These are phyloP conservation scores for Cordyceps javanica DNA, from an alignment of 2,329 filamentous ascomycete species.

Conservation along the genomic window DNA sequence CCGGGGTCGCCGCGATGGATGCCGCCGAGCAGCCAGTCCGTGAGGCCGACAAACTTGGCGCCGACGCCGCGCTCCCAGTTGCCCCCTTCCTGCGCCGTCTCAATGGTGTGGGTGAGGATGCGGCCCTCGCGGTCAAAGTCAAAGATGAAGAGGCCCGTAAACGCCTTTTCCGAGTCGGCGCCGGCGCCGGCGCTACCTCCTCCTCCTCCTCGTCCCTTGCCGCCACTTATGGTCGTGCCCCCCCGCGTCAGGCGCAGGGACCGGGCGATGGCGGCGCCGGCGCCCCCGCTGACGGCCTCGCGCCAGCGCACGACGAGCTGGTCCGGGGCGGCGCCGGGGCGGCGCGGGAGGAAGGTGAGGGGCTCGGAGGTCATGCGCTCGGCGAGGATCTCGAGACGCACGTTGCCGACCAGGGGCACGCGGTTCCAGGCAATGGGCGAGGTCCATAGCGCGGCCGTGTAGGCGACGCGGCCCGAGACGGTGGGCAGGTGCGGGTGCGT, in stretches of 20 bases:
- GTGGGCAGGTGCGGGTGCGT: constrained; percentile 85
- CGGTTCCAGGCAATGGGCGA: constrained; percentile 94
- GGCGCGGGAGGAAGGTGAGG: constrained; percentile 39
- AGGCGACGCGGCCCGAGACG: constrained; percentile 86
- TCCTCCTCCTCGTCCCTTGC: no score
- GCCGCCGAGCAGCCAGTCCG: constrained; percentile 89
- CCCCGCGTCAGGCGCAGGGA: constrained; percentile 31
- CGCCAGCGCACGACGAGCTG: constrained; percentile 90
- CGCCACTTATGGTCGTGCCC: no score
- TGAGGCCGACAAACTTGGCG: constrained; percentile 80
- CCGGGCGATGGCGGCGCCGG: constrained; percentile 34
- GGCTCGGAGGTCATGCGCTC: constrained; percentile 74
- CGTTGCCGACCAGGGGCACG: constrained; percentile 84
- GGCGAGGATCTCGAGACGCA: constrained; percentile 78
- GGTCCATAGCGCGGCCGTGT: constrained; percentile 91
- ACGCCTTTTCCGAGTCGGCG: constrained; percentile 62
- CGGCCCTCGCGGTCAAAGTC: constrained; percentile 86
- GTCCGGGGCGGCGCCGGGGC: constrained; percentile 57
- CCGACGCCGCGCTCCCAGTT: constrained; percentile 77
- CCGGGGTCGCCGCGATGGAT: constrained; percentile 49
- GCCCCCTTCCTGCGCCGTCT: constrained; percentile 78
- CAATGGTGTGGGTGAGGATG: constrained; percentile 83
- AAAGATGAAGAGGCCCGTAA: constrained; percentile 89
- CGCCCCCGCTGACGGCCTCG: constrained; percentile 18
- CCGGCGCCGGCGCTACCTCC: no score